These are phyloP conservation scores for Colletotrichum cordylinicola DNA, from an alignment of 2,329 filamentous ascomycete genomes.

Conservation along the genomic window DNA sequence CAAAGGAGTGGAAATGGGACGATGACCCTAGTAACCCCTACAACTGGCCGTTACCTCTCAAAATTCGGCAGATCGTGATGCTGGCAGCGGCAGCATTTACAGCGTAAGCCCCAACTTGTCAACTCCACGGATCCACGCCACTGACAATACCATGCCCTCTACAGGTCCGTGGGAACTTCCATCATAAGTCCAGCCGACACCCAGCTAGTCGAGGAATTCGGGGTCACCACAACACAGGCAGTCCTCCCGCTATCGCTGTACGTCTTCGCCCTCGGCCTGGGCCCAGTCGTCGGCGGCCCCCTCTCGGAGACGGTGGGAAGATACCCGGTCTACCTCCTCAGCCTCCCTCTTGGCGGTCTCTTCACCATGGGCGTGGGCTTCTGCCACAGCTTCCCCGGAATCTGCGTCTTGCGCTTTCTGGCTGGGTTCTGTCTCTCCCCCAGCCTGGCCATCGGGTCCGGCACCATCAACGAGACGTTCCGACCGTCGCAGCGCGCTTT, in stretches of 20 bases:
- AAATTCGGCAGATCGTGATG: slow-evolving; percentile 43
- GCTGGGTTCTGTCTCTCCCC: slow-evolving; percentile 58
- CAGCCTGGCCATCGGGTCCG: slow-evolving; percentile 53
- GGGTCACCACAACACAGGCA: slow-evolving; percentile 58
- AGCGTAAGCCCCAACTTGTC: slow-evolving; percentile 35
- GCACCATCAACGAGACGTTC: slow-evolving; percentile 56
- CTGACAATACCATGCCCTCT: background rate
- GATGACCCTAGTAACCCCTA: slow-evolving; percentile 51
- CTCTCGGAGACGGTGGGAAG: slow-evolving; percentile 65
- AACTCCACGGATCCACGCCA: background rate
- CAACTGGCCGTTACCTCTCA: slow-evolving; percentile 53
- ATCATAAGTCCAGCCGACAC: slow-evolving; percentile 54
- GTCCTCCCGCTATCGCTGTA: slow-evolving; percentile 67
- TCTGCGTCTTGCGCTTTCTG: slow-evolving; percentile 63
- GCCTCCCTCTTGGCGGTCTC: slow-evolving; percentile 52
- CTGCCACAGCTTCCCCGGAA: slow-evolving; percentile 51
- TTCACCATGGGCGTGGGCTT: slow-evolving; percentile 63
- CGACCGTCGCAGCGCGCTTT: slow-evolving; percentile 44
- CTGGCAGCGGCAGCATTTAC: slow-evolving; percentile 44
- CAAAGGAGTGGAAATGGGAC: slow-evolving; percentile 34
- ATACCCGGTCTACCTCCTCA: slow-evolving; percentile 53
- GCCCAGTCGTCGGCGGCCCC: slow-evolving; percentile 64
- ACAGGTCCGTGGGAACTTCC: slow-evolving; percentile 59
- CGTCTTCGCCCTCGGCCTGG: slow-evolving; percentile 63
- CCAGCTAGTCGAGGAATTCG: slow-evolving; percentile 57